These are phyloP conservation scores for Inga oerstediana DNA, from an alignment of 306 rosid species.

Conservation along the genomic window DNA sequence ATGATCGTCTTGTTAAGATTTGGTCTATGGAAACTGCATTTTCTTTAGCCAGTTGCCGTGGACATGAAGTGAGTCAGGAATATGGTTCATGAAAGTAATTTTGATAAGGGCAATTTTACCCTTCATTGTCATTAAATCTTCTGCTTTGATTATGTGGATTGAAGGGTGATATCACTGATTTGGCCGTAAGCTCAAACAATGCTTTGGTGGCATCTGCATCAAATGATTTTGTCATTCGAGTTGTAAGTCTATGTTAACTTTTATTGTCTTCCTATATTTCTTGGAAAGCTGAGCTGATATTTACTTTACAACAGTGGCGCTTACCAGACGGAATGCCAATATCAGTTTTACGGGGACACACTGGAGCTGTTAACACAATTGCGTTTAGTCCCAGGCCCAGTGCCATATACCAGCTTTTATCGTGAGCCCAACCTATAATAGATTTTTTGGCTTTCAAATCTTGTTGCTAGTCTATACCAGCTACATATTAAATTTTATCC, in stretches of 20 bases:
- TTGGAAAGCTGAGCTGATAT: slow-evolving; percentile 31
- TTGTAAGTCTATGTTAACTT: slow-evolving; percentile 55
- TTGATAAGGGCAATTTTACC: slow-evolving; percentile 4
- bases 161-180: slow-evolving; percentile 48
- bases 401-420: slow-evolving; percentile 67
- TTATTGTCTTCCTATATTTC: slow-evolving; percentile 26
- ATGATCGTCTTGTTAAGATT: slow-evolving; percentile 92
- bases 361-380: slow-evolving; percentile 83
- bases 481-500: slow-evolving; percentile 13
- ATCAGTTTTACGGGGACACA: slow-evolving; percentile 89
- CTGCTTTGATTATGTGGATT: slow-evolving; percentile 21
- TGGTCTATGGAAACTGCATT: slow-evolving; percentile 98
- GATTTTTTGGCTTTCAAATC: slow-evolving; percentile 15
- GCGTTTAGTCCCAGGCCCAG: slow-evolving; percentile 81
- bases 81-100: slow-evolving; percentile 35
- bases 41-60: slow-evolving; percentile 90
- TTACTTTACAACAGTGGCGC: slow-evolving; percentile 71
- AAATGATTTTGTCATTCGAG: slow-evolving; percentile 87
- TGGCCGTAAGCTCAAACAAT: slow-evolving; percentile 57
- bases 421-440: slow-evolving; percentile 57
- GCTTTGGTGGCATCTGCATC: slow-evolving; percentile 89
- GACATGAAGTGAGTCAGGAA: slow-evolving; percentile 77
- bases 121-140: background rate
- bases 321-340: slow-evolving; percentile 87
- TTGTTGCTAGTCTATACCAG: slow-evolving; percentile 20